Evolutionary conservation across 2,329 filamentous ascomycete species (phyloP).

Genomic region (Diplocarpon rosae): DNA sequence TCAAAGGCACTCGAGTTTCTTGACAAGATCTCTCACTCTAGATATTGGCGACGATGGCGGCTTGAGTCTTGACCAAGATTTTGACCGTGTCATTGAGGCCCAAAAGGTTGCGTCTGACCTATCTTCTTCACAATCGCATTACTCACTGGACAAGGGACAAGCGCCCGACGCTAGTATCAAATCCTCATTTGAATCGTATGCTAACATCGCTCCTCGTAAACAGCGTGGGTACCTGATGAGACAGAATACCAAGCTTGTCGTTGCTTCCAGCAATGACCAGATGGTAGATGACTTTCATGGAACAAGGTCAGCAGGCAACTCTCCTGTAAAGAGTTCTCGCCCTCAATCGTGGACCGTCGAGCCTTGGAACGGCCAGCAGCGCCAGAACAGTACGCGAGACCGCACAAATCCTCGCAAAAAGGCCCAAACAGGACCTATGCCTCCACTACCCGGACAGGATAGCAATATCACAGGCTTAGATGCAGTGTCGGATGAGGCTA

Average conservation of each 20-base stretch:
- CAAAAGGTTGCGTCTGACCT: slow-evolving; percentile 73
- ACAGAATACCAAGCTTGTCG: slow-evolving; percentile 93
- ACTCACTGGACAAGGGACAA: slow-evolving; percentile 32
- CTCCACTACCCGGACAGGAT: slow-evolving; percentile 78
- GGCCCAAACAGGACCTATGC: slow-evolving; percentile 45
- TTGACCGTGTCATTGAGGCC: slow-evolving; percentile 86
- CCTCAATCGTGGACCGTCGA: slow-evolving; percentile 94
- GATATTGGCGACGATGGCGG: slow-evolving; percentile 65
- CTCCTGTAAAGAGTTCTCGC: slow-evolving; percentile 63
- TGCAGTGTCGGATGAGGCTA: slow-evolving; percentile 48
- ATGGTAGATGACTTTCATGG: slow-evolving; percentile 44
- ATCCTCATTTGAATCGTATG: slow-evolving; percentile 29
- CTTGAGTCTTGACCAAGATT: slow-evolving; percentile 81
- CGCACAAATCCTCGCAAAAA: slow-evolving; percentile 34
- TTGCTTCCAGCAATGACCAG: slow-evolving; percentile 64
- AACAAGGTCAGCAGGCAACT: slow-evolving; percentile 53
- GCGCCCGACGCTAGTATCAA: slow-evolving; percentile 28
- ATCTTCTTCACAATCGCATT: slow-evolving; percentile 20
- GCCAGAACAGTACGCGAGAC: slow-evolving; percentile 56
- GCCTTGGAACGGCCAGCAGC: slow-evolving; percentile 80
- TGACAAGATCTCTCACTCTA: slow-evolving; percentile 73
- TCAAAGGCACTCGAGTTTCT: slow-evolving; percentile 57
- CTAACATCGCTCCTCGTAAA: slow-evolving; percentile 52
- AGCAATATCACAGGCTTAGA: slow-evolving; percentile 58
- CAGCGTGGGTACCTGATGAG: slow-evolving; percentile 98